Evolutionary conservation across 2,329 filamentous ascomycete genomes (phyloP).

Genomic region (Penicillium occitanis): DNA sequence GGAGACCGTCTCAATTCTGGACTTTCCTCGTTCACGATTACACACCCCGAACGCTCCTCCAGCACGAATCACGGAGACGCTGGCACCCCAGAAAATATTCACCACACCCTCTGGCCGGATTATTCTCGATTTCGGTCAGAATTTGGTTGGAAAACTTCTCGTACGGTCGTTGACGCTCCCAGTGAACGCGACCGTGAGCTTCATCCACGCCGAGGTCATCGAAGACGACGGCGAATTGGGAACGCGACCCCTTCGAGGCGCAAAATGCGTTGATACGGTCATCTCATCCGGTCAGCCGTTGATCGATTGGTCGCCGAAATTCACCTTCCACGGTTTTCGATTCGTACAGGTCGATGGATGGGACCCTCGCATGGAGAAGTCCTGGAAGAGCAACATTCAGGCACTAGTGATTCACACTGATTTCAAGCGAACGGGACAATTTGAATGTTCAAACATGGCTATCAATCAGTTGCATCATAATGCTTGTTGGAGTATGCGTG

Average conservation of each 20-base stretch:
- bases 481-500: slow-evolving; percentile 57
- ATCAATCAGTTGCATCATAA: slow-evolving; percentile 59
- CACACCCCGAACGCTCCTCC: background rate
- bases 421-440: background rate
- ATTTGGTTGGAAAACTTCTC: background rate
- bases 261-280: background rate
- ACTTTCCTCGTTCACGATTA: background rate
- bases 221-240: background rate
- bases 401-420: background rate
- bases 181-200: background rate
- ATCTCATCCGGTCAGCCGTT: background rate
- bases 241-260: background rate
- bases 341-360: background rate
- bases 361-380: background rate
- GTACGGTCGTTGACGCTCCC: background rate
- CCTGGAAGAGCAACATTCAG: background rate
- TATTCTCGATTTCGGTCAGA: background rate
- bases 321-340: background rate
- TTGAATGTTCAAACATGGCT: slow-evolving; percentile 50
- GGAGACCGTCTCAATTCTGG: background rate
- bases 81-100: background rate
- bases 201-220: background rate
- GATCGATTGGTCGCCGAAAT: background rate
- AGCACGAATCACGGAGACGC: background rate
- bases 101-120: background rate